Evolutionary conservation across 371 early-diverging fungal species (phyloP), one percentile per base, ranked within the genome.

Genomic region (Lichtheimia corymbifera): DNA sequence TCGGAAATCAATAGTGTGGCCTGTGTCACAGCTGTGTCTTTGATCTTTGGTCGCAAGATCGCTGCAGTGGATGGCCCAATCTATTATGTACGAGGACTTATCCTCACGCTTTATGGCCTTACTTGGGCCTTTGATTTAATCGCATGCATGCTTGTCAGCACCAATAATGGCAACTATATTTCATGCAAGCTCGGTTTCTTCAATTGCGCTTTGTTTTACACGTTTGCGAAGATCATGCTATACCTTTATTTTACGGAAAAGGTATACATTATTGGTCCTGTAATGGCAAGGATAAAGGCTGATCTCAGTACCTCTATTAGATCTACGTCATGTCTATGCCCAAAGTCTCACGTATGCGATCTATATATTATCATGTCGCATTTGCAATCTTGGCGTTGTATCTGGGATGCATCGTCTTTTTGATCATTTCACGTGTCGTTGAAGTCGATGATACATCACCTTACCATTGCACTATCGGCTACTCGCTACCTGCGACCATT

Each of bases 161-260:
- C 82, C 55, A 83, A 85, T 63, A 80, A 85, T 54, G 79, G 76
- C 55, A 85, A 85, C 24, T 55, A 50, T 12, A 52, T 80, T 40
- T 83, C 83, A 14, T 85, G 85, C 59, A 57, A 63, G 15, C 66
- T 85, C 51, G 71, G 77, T n/a, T 67, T 79, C 15, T 77, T 73
- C 58, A 73, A 76, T 30, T 67, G 69, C 30, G 61, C 72, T 2
- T 49, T 78, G 20, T 54, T 83, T 1, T 82, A 80, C 53, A 79
- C 79, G 5, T 24, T 58, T 7, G 59, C 78, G 22, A 85, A 83
- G 59, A 60, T 74, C n/a, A 50, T 74, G 7, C 69, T 85, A 0
- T 83, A 74, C 62, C 70, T 83, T 17, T 83, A 83, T 61, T 77
- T 80, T 30, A 80, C 79, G 58, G 83, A 85, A 72, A 85, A 83